Percentiles rank a stretch among this genome's conserved stretches.
These are phyloP conservation scores for Gossypium herbaceum DNA, from an alignment of 345 rosid species.

Conservation along the genomic window DNA sequence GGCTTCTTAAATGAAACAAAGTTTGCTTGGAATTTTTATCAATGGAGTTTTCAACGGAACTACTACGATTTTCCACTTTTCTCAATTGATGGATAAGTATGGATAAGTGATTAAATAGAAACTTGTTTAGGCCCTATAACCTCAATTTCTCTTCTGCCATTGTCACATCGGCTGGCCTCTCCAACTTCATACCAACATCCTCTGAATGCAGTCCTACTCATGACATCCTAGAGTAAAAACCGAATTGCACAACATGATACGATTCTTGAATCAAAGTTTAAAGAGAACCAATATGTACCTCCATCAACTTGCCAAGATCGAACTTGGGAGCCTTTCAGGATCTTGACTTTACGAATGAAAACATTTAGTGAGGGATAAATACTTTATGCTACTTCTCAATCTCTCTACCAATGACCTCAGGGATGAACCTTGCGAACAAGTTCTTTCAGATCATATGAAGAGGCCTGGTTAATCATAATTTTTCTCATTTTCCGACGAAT, in stretches of 20 bases:
- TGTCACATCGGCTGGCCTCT: slow-evolving; percentile 59
- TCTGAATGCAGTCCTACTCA: slow-evolving; percentile 23
- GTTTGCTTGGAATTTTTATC: too few species aligned
- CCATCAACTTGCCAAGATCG: slow-evolving; percentile 72
- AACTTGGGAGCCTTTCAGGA: slow-evolving; percentile 64
- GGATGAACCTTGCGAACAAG: slow-evolving; percentile 50
- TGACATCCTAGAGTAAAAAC: too few species aligned
- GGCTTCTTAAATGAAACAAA: too few species aligned
- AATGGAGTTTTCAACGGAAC: too few species aligned
- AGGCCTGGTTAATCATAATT: too few species aligned
- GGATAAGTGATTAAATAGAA: too few species aligned
- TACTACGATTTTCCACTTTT: too few species aligned
- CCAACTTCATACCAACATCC: slow-evolving; percentile 55
- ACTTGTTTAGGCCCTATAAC: slow-evolving; percentile 33
- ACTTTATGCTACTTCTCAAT: slow-evolving; percentile 54
- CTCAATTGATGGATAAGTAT: too few species aligned
- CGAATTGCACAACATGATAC: not conserved
- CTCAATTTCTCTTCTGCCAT: slow-evolving; percentile 38
- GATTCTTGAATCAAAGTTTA: not conserved
- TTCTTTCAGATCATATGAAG: too few species aligned
- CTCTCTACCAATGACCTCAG: slow-evolving; percentile 60
- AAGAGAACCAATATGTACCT: slow-evolving; percentile 24
- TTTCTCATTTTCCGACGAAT: too few species aligned
- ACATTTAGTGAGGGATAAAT: slow-evolving; percentile 60
- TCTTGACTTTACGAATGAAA: slow-evolving; percentile 57